phyloP scores from a whole-genome alignment of 345 rosid species.

The Limnanthes douglasii region DNA sequence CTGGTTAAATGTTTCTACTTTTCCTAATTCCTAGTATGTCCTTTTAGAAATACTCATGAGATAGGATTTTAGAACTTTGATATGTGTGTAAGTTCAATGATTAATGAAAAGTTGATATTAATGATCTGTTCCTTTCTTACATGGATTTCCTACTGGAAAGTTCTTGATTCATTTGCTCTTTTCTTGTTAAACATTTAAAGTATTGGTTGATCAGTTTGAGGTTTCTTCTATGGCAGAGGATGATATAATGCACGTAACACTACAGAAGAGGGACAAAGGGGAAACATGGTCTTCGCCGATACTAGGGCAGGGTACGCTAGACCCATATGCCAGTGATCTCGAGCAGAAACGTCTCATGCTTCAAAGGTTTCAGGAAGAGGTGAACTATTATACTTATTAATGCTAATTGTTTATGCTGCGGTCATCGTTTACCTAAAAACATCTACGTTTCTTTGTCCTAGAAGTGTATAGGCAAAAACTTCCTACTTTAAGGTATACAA shows the following conservation, averaged over 20 bases:
- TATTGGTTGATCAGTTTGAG: background rate
- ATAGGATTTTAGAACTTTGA: no score
- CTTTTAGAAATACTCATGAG: background rate
- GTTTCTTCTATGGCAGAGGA: constrained; percentile 39
- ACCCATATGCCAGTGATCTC: constrained; percentile 46
- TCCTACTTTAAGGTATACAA: no score
- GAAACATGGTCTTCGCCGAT: constrained; percentile 87
- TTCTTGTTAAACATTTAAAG: no score
- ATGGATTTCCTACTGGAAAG: background rate
- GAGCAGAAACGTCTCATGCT: constrained; percentile 94
- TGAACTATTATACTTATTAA: no score
- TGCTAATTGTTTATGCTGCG: no score
- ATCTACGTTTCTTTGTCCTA: no score
- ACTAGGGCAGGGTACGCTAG: constrained; percentile 65
- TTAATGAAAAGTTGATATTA: no score
- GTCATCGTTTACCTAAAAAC: no score
- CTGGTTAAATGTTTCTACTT: no score
- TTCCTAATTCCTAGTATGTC: background rate
- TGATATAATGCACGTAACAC: constrained; percentile 63
- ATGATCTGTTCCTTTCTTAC: no score
- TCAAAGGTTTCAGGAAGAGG: constrained; percentile 97
- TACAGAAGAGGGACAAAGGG: constrained; percentile 87
- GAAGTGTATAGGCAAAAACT: no score
- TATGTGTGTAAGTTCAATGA: no score
- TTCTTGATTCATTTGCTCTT: background rate